Evolutionary conservation across 2,329 filamentous ascomycete species (phyloP), one percentile per base, ranked within the genome.

Genomic region (Stemphylium lycopersici): DNA sequence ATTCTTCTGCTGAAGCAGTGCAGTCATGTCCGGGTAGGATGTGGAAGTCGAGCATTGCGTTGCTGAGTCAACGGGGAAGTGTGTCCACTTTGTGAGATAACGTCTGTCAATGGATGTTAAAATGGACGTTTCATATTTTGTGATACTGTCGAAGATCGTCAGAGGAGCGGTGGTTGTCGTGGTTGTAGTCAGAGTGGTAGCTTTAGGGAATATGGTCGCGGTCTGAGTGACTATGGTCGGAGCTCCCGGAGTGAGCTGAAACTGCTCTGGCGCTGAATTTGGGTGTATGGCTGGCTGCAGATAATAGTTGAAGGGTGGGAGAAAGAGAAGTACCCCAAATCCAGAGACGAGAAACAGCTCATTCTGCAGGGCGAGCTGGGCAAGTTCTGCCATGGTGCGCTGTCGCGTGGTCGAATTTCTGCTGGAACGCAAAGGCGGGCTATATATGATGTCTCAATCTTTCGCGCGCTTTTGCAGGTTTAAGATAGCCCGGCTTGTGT

Each of bases 51-150:
- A 18, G n/a, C 29, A 42, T 32, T 33, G 46, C 15, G 26, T 39
- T 13, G 26, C 26, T n/a, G 20, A 3, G 1, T 46, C 47, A 16
- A 49, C 22, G 4, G 47, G 31, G n/a, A 29, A 41, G 29, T 50
- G 47, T 10, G 36, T 37, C 40, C 41, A 50, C 13, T 45, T 50
- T 2, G 52, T 55, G n/a, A 45, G 15, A 2, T n/a, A 41, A 12
- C 32, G n/a, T 15, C 26, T n/a, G 22, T 54, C 34, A 15, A 20
- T 6, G 34, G 16, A 20, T 8, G 36, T 48, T 2, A 37, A 48
- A 4, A 50, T 22, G 12, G 26, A 50, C 3, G 51, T 54, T 3
- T 44, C 6, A 12, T 41, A 34, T 16, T 44, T 22, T 20, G 45
- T 49, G 12, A 54, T 15, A 3, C 40, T 54, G 26, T 33, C 39